Base-by-base conservation (phyloP, 2,329 filamentous ascomycete genomes). In the Claviceps paspali region DNA sequence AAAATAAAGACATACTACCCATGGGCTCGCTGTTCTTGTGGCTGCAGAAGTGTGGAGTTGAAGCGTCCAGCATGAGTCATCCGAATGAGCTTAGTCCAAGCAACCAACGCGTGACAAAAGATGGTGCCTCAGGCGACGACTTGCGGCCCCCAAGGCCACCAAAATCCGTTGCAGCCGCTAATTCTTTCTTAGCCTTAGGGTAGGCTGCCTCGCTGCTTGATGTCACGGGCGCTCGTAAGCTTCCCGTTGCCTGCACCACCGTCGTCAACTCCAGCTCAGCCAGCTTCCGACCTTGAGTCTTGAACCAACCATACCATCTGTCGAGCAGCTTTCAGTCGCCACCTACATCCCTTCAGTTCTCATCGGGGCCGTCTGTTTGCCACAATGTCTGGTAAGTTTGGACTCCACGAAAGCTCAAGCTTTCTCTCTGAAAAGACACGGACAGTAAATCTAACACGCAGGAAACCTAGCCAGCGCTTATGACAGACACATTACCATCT, bases 401-500 rank as follows among this genome's bases (percentile, higher is more conserved):
- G 28, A n/a, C 14, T 12, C 11, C 29, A 26, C 27, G 6, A 29
- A 8, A 35, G 35, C 28, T 32, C 14, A 14, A 19, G 17, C 19
- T 23, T 33, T 10, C 29, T 30, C 22, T 11, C 3, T 4, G 27
- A 10, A n/a, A 11, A 14, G 31, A 33, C 18, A 11, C 21, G 26
- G 10, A 19, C 17, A 12, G 11, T 27, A 28, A 33, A 23, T 8
- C 53, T 59, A 52, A 58, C 48, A 33, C 38, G 18, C 7, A 14
- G 49, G 41, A 39, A 33, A 41, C 40, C 36, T 39, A 60, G 57
- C 57, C 65, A 80, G 83, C 64, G 87, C 85, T 56, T 96, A 92
- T 67, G 91, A 98, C 66, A 78, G 91, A 70, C 91, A 98, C 66
- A 98, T 98, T 56, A 98, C 91, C 59, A 96, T 98, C 72, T 98